Evolutionary conservation across 495 filamentous ascomycete genomes (phyloP), one percentile per base, ranked within the genome.

Genomic region (Collariella sp.): DNA sequence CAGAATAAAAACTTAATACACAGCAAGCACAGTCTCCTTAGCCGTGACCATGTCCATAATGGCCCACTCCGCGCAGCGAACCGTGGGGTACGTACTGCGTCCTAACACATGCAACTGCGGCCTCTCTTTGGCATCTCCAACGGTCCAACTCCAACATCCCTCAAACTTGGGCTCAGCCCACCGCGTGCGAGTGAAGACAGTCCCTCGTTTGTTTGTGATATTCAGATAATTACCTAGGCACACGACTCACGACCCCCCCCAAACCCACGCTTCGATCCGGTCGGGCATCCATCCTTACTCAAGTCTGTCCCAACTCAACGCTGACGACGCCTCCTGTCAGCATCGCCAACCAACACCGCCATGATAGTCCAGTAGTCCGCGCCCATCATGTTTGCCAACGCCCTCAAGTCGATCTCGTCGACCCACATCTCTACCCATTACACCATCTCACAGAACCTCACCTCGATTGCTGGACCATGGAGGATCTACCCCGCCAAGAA

Each of bases 401-500:
- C 88, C 24, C 74, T 96, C 62, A 96, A 96, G 69, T 91, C 93
- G 29, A 88, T 98, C 69, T 82, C 82, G 48, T 87, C 87, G 46
- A 78, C 77, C 26, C 91, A 95, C 67, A 98, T 98, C 70, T 80
- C 83, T 55, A 81, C 87, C 56, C 91, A 95, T 70, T 98, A 98
- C 70, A 79, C 83, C 52, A 75, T 96, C 47, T 80, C 87, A 7
- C 74, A 83, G 18, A 76, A 79, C 48, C 79, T 86, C 19, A 79
- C 78, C 11, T 80, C 88, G 18, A 79, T 80, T 31, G 86, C 90
- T 20, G 93, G 93, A 19, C 88, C 91, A 22, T 98, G 93, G 93
- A 95, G 89, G 73, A 91, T 98, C 68, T 89, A 89, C 74, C 88
- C 94, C 73, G 94, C 87, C 41, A 96, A 94, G 76, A 95, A 95